A percentile compares a stretch with the other conserved stretches of the same genome.
phyloP scores from a whole-genome alignment of 1,284 basidiomycete species.

The Salmacisia buchloeana region DNA sequence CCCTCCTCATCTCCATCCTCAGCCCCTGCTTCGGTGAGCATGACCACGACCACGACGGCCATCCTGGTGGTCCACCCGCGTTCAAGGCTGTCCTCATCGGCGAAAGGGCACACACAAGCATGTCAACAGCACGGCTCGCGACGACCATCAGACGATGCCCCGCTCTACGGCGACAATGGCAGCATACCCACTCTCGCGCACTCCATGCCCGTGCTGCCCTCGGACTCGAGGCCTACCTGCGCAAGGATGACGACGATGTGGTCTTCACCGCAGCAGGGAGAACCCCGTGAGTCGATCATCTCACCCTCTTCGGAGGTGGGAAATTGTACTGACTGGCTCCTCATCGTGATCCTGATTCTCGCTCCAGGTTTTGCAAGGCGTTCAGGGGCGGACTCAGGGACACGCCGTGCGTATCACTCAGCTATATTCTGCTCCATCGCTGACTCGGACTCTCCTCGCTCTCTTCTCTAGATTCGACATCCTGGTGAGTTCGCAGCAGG shows the following conservation, averaged over 20 bases:
- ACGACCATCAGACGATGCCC: too few relatives aligned
- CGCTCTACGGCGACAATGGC: not conserved
- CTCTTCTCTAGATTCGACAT: slow-evolving; percentile 14
- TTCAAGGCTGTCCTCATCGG: too few relatives aligned
- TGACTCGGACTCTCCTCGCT: not conserved
- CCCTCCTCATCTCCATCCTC: too few relatives aligned
- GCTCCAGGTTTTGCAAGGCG: slow-evolving; percentile 60
- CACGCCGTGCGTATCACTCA: slow-evolving; percentile 51
- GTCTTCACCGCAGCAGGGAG: slow-evolving; percentile 79
- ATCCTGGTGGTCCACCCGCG: too few relatives aligned
- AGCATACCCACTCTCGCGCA: not conserved
- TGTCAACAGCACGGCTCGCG: too few relatives aligned
- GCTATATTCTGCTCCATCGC: too few relatives aligned
- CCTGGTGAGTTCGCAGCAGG: slow-evolving; percentile 6
- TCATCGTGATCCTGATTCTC: not conserved
- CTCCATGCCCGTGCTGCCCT: slow-evolving; percentile 11
- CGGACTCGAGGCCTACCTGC: slow-evolving; percentile 28
- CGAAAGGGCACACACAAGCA: too few relatives aligned
- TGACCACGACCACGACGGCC: too few relatives aligned
- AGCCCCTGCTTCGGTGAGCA: too few relatives aligned
- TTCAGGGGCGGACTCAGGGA: slow-evolving; percentile 76
- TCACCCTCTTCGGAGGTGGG: not conserved
- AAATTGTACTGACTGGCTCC: not conserved
- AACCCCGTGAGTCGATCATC: slow-evolving; percentile 55
- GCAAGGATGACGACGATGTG: slow-evolving; percentile 40